Conservation (phyloP, 305 asterid genomes). For the Solanum hybrid region DNA sequence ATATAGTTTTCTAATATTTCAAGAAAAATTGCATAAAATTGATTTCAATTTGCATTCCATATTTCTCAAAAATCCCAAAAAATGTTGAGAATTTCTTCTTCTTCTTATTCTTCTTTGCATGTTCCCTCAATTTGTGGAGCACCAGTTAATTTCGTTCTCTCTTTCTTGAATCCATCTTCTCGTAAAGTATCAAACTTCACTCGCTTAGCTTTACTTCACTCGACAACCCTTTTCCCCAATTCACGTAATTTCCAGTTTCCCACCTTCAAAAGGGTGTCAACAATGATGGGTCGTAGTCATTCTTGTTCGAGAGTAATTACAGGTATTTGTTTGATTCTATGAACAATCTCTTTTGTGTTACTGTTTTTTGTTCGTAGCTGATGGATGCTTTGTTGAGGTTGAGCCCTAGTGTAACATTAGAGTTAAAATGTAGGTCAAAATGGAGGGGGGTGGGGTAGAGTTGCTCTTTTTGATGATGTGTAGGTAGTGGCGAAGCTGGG, state of each 20-base stretch:
- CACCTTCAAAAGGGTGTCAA: neutral
- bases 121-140: neutral
- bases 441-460: neutral
- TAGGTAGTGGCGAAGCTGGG: neutral
- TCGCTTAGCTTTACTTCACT: neutral
- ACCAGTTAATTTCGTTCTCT: neutral
- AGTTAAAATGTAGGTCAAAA: neutral
- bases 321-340: neutral
- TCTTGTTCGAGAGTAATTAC: neutral
- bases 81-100: neutral
- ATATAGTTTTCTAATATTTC: neutral
- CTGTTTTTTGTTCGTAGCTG: neutral
- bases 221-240: neutral
- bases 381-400: neutral
- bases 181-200: neutral
- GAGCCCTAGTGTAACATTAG: neutral
- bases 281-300: neutral
- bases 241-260: neutral
- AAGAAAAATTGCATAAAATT: neutral
- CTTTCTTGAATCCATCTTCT: neutral
- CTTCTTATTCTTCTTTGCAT: neutral
- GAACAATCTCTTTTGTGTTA: neutral
- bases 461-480: neutral
- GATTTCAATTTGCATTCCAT: neutral
- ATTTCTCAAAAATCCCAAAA: neutral